Evolutionary conservation across 805 yeast genomes (phyloP), one percentile per base, ranked within the genome.

Genomic region (Schizosaccharomyces cryophilus): DNA sequence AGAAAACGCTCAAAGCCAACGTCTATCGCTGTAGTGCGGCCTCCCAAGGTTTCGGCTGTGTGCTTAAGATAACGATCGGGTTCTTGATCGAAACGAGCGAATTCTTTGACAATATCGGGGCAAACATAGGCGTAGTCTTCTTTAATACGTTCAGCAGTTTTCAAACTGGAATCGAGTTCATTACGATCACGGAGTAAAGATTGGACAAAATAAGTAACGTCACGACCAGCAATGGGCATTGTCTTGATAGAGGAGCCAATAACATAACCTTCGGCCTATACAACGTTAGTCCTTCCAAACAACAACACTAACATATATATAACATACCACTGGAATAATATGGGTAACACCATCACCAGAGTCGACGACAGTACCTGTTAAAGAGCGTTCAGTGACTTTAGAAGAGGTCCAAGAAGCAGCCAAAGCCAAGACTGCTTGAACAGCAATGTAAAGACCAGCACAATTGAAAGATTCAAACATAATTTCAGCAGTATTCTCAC

Each of bases 381-480:
- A 77, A 1, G 97, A 87, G 72, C 96, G 82, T 69, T 90, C 98
- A 63, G 82, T 83, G 38, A 88, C 97, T 70, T 93, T 93, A 19
- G 95, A 82, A 15, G 95, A 86, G 4, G 98, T 90, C 99, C 99
- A 93, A 6, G 96, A 87, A 0, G 98, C 98, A 5, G 99, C 99
- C 66, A 93, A 77, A 0, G 99, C 99, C 65, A 93, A 77, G 48
- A 93, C 99, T 0, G 99, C 99, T 75, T 93, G 99, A 17, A 93
- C 99, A 15, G 98, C 98, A 69, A 93, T 93, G 73, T 93, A 93
- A 64, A 93, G 77, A 63, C 99, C 99, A 19, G 97, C 97, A 74
- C 99, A 93, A 72, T 93, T 93, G 78, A 93, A 93, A 21, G 95
- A 83, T 75, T 93, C 99, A 74, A 93, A 93, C 94, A 93, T 93